Base-by-base conservation (phyloP, 2,329 filamentous ascomycete genomes). In the Talaromyces amestolkiae region DNA sequence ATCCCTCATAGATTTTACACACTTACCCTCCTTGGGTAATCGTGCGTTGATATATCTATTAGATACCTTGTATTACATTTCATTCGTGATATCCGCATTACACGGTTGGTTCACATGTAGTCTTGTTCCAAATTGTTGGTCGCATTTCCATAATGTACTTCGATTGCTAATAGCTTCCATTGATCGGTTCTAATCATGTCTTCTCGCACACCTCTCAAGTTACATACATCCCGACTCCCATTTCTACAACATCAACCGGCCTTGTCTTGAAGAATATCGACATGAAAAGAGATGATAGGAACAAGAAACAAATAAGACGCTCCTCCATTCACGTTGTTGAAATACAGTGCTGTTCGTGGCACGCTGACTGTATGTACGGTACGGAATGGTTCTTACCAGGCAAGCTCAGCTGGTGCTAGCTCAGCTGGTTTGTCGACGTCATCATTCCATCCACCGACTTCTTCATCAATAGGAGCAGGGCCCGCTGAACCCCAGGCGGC, bases 371-470 rank as follows among this genome's bases (percentile, higher is more conserved):
- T 33, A 27, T 53, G 31, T 33, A 41, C 27, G 43, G 19, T 17
- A 61, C n/a, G 13, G 22, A 17, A 43, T 3, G 22, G 37, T 17
- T 11, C n/a, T 39, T 58, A 63, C 61, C 61, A 63, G 24, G 49
- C 27, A 31, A 63, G 19, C 54, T 33, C 51, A 27, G 45, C 51
- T 24, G n/a, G 2, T 58, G 22, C 22, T 22, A 63, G 19, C 54
- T 33, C 61, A 27, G 45, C 51, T 24, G n/a, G 1, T 58, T 39
- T 39, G 15, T 37, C 61, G 13, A 13, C 31, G 10, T 51, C 39
- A 62, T 31, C 13, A 22, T 54, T 39, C 64, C 64, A 65, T 31
- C 58, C 64, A 3, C 39, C 64, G 22, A 22, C 31, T 9, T 31
- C 49, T 27, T 13, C 49, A 6, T 56, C 47, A n/a, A 47, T 17